These are phyloP conservation scores for Neonectria magnoliae DNA, from an alignment of 2,329 filamentous ascomycete species.

Conservation along the genomic window DNA sequence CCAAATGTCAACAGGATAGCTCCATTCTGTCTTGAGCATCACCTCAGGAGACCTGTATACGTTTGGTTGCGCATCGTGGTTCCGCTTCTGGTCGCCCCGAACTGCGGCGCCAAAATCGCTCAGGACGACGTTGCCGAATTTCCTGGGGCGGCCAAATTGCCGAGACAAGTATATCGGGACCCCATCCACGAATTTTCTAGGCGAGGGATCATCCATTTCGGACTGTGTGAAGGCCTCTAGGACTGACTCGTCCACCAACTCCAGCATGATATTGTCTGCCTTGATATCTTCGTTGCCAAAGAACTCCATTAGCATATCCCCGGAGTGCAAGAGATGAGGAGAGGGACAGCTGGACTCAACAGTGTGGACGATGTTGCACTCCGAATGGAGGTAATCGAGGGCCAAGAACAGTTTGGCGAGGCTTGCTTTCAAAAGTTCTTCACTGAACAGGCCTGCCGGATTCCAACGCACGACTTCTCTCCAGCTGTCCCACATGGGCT, in stretches of 20 bases:
- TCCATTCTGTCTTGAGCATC: constrained; percentile 37
- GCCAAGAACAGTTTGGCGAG: constrained; percentile 48
- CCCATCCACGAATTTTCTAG: not conserved
- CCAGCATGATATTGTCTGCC: constrained; percentile 52
- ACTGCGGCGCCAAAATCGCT: constrained; percentile 11
- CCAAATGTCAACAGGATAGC: constrained; percentile 39
- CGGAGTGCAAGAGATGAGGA: not conserved
- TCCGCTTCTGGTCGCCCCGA: constrained; percentile 9
- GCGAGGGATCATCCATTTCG: constrained; percentile 2
- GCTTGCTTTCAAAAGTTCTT: constrained; percentile 48
- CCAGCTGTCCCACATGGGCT: constrained; percentile 53
- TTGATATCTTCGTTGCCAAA: constrained; percentile 49
- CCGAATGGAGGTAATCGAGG: constrained; percentile 53
- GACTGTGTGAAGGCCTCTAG: constrained; percentile 10
- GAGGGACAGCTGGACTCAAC: constrained; percentile 37
- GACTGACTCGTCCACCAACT: constrained; percentile 8
- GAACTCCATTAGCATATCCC: too few relatives aligned
- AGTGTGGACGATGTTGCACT: constrained; percentile 56
- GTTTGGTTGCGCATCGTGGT: constrained; percentile 35
- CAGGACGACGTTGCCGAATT: not conserved
- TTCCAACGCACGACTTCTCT: constrained; percentile 50
- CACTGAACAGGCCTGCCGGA: constrained; percentile 47
- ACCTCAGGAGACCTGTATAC: constrained; percentile 42
- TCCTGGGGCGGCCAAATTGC: not conserved
- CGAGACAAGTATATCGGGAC: not conserved